Base-by-base conservation (phyloP, 2,329 filamentous ascomycete genomes). In the Stachybotrys chlorohalonatus region DNA sequence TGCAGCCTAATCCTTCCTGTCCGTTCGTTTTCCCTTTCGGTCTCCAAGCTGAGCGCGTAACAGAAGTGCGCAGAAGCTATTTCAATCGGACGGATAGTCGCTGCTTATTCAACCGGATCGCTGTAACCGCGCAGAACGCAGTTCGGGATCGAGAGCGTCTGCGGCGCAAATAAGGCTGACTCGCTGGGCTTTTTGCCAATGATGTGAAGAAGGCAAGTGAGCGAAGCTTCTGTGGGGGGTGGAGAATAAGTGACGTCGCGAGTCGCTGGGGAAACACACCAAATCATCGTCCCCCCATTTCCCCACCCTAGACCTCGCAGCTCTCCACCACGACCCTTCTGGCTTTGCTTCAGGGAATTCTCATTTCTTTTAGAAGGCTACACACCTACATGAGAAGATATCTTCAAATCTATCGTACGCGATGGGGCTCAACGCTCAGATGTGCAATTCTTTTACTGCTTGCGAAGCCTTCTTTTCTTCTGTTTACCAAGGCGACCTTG, bases 261-360 rank as follows among this genome's bases (percentile, higher is more conserved):
- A 54, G 63, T 66, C 63, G 64, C 63, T 62, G 55, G 60, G 63
- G 63, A 64, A 66, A 66, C 64, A 58, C 45, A 30, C 36, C 47
- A 56, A 47, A 42, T 13, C 36, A 42, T 13, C 8, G 36, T 13
- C 36, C 13, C 13, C 8, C 36, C 36, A 42, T 42, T 13, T 9
- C 36, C 36, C 36, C 36, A 42, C 36, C 36, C 36, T 42, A 42
- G 8, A 48, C 47, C 52, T 55, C 49, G 42, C 31, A 53, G 36
- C 36, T 42, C 36, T 42, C 36, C 36, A 42, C 36, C 36, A 42
- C 13, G 36, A 24, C 13, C 36, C 36, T 42, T 9, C 9, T 13
- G 13, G 36, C 5, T 42, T 13, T 13, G 36, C 36, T 42, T 5
- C 36, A 42, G 13, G 9, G 13, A 42, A 9, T 42, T 42, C 5